Conservation (phyloP, 495 filamentous ascomycete species). For the Podospora comata region DNA sequence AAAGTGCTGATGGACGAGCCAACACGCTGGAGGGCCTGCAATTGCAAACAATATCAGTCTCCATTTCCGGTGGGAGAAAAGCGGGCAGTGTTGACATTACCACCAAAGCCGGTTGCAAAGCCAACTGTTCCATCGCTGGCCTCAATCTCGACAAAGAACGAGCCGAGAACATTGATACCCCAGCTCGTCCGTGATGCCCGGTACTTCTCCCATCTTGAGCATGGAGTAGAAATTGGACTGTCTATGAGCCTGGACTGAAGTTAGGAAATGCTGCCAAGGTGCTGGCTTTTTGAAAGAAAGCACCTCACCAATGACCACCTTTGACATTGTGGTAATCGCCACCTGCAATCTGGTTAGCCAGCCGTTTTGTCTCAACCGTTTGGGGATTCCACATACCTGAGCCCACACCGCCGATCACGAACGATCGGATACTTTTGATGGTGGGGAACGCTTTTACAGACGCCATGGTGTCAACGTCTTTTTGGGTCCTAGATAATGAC, state of each 20-base stretch:
- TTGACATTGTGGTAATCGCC: slow-evolving; percentile 96
- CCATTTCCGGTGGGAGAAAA: background rate
- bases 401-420: slow-evolving; percentile 79
- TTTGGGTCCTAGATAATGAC: background rate
- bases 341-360: slow-evolving; percentile 29
- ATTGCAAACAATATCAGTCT: slow-evolving; percentile 4
- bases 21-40: slow-evolving; percentile 76
- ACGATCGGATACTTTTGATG: slow-evolving; percentile 79
- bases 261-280: background rate
- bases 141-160: slow-evolving; percentile 90
- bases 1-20: slow-evolving; percentile 88
- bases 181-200: slow-evolving; percentile 82
- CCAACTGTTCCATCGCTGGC: slow-evolving; percentile 85
- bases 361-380: background rate
- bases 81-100: slow-evolving; percentile 36
- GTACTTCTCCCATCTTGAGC: slow-evolving; percentile 85
- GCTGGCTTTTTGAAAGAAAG: background rate
- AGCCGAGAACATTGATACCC: slow-evolving; percentile 93
- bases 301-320: slow-evolving; percentile 72
- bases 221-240: slow-evolving; percentile 84
- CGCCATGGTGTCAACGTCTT: slow-evolving; percentile 35
- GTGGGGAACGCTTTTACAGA: slow-evolving; percentile 56
- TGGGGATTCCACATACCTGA: slow-evolving; percentile 48
- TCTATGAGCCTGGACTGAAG: slow-evolving; percentile 65
- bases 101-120: slow-evolving; percentile 90